Base-by-base conservation (phyloP, 495 filamentous ascomycete species). In the Talaromyces wortmannii region DNA sequence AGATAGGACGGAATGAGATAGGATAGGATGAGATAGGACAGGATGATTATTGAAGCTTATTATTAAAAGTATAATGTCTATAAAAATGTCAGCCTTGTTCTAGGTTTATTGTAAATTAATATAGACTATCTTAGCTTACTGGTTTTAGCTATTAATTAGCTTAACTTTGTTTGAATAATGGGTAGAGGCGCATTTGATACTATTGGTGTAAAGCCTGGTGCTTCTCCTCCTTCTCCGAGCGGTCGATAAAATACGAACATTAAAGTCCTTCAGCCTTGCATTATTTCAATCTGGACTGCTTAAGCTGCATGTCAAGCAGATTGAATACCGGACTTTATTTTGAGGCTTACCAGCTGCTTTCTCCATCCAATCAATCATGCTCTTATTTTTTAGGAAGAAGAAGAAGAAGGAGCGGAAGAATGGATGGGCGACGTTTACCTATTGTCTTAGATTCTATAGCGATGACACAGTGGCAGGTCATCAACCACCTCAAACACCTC, bases 151-250 rank as follows among this genome's bases (percentile, higher is more conserved):
- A n/a, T n/a, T n/a, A 36, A 36, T 12, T 36, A 6, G 33, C 6
- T 36, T 12, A 36, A 36, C 33, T 6, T 36, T 12, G 12, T 64
- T 64, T 81, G 81, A 63, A 81, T 82, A 78, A 78, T 78, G 60
- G 74, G 79, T 43, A 78, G 79, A 54, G n/a, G n/a, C n/a, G 78
- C 76, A 60, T 82, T 81, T 58, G 79, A 82, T 56, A 82, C 79
- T 47, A 82, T 78, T 7, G 79, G 78, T 18, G 73, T 80, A 64
- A 80, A 80, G 67, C 79, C 79, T 45, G 72, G 77, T 52, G 74
- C 74, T 63, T 77, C 78, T 58, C 75, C 73, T 57, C 69, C 68
- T 53, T 66, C 65, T 48, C 69, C 33, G 33, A 36, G 33, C 33
- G 33, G 12, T 36, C 12, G 33, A 36, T 36, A 36, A 36, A 36